Percentiles rank a stretch among this genome's conserved stretches.
Evolutionary conservation across 1,284 basidiomycete genomes (phyloP).

Genomic region (Ustilago tritici): DNA sequence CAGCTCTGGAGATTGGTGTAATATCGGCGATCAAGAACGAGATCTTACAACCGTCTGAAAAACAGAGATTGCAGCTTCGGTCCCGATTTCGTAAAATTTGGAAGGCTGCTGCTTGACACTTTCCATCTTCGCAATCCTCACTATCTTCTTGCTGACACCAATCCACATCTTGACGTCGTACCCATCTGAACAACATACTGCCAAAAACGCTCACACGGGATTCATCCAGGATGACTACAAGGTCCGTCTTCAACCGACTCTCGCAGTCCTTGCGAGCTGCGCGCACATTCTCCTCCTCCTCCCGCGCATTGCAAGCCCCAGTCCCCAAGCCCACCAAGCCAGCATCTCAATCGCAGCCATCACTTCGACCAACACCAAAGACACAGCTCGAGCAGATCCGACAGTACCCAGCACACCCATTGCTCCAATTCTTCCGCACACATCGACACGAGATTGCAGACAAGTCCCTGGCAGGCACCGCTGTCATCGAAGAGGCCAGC

Average conservation of each 20-base stretch:
- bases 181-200: conserved; percentile 10
- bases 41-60: neutral
- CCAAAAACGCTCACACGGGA: neutral
- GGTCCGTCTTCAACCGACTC: conserved; percentile 21
- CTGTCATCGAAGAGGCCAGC: conserved; percentile 28
- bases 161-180: neutral
- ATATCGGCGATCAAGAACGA: too few relatives aligned
- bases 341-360: conserved; percentile 43
- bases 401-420: conserved; percentile 63
- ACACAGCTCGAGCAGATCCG: conserved; percentile 45
- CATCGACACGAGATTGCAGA: conserved; percentile 36
- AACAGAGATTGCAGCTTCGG: conserved; percentile 3
- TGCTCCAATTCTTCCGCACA: conserved; percentile 64
- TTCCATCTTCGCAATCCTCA: neutral
- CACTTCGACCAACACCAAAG: conserved; percentile 18
- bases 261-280: conserved; percentile 31
- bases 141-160: conserved; percentile 6
- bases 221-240: conserved; percentile 17
- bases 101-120: conserved; percentile 5
- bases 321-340: conserved; percentile 39
- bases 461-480: conserved; percentile 28
- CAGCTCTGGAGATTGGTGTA: too few relatives aligned
- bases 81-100: conserved; percentile 22
- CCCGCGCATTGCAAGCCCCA: conserved; percentile 37
- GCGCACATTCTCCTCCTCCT: conserved; percentile 37